Percentiles rank a stretch among this genome's conserved stretches.
These are phyloP conservation scores for Ascomycota sp. DNA, from an alignment of 2,329 filamentous ascomycete species.

Conservation along the genomic window DNA sequence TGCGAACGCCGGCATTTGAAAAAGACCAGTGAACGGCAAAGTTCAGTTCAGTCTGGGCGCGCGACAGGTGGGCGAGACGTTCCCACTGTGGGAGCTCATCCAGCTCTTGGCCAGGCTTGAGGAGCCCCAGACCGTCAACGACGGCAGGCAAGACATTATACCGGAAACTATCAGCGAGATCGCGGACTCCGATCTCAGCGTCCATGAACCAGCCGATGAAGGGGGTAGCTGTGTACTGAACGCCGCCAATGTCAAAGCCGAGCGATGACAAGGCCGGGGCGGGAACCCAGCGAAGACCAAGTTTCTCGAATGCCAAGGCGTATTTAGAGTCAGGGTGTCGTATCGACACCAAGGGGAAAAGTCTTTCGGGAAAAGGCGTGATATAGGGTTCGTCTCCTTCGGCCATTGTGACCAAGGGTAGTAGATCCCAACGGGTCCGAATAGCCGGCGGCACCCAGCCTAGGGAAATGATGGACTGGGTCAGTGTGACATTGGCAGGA, in stretches of 20 bases:
- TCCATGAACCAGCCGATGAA: conserved; percentile 2
- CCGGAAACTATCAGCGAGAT: conserved; percentile 1
- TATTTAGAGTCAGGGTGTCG: background rate
- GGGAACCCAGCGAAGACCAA: conserved; percentile 1
- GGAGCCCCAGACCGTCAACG: background rate
- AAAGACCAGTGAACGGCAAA: conserved; percentile 1
- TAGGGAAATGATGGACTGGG: background rate
- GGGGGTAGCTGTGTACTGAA: conserved; percentile 1
- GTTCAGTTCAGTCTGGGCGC: conserved; percentile 1
- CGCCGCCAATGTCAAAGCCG: conserved; percentile 1
- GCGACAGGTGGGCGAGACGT: background rate
- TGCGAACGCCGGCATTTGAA: conserved; percentile 1
- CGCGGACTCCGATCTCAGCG: conserved; percentile 1
- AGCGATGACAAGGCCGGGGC: background rate
- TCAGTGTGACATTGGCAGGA: background rate
- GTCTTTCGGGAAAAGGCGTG: conserved; percentile 1
- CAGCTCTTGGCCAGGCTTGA: conserved; percentile 1
- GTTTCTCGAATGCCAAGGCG: conserved; percentile 1
- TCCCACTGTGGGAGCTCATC: conserved; percentile 1
- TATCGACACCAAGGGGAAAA: conserved; percentile 1
- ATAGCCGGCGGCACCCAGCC: conserved; percentile 1
- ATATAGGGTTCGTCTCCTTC: conserved; percentile 1
- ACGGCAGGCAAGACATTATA: conserved; percentile 1
- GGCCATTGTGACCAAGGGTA: conserved; percentile 1
- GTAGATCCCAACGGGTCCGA: conserved; percentile 1